These are phyloP conservation scores for Botrytis cinerea DNA, from an alignment of 2,329 filamentous ascomycete genomes.

Conservation along the genomic window DNA sequence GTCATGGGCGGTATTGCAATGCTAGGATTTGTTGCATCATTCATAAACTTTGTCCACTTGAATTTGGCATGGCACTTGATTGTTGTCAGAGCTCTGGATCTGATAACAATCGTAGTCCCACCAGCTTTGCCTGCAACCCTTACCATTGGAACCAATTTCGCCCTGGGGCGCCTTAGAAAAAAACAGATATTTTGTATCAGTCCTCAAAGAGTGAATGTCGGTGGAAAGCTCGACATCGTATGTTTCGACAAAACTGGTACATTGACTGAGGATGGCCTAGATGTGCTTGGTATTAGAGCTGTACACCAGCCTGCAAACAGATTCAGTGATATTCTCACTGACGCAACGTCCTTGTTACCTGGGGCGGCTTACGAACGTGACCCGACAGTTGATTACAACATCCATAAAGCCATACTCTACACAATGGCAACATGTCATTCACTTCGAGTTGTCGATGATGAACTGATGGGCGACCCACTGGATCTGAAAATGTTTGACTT, in stretches of 20 bases:
- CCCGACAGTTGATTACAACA: conserved; percentile 58
- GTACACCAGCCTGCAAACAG: conserved; percentile 62
- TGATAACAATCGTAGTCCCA: conserved; percentile 97
- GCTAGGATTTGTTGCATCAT: conserved; percentile 85
- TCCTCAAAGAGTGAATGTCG: conserved; percentile 94
- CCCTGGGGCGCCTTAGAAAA: conserved; percentile 78
- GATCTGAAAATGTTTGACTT: conserved; percentile 99
- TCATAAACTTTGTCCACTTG: conserved; percentile 89
- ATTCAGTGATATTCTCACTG: conserved; percentile 76
- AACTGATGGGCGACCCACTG: conserved; percentile 88
- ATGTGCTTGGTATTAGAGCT: conserved; percentile 85
- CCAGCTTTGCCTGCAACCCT: conserved; percentile 92
- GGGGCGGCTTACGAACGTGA: conserved; percentile 57
- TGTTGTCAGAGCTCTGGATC: conserved; percentile 84
- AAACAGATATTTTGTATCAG: conserved; percentile 98
- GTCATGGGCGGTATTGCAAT: conserved; percentile 89
- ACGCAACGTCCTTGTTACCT: conserved; percentile 59
- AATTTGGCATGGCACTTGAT: conserved; percentile 86
- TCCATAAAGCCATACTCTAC: conserved; percentile 74
- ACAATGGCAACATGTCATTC: conserved; percentile 99
- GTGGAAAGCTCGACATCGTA: conserved; percentile 91
- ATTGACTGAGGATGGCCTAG: conserved; percentile 90
- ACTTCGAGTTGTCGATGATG: conserved; percentile 79
- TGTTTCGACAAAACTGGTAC: conserved; percentile 99
- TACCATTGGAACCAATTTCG: conserved; percentile 96